Conservation (phyloP, 1,139 yeast species). For the Wickerhamomyces sp. region DNA sequence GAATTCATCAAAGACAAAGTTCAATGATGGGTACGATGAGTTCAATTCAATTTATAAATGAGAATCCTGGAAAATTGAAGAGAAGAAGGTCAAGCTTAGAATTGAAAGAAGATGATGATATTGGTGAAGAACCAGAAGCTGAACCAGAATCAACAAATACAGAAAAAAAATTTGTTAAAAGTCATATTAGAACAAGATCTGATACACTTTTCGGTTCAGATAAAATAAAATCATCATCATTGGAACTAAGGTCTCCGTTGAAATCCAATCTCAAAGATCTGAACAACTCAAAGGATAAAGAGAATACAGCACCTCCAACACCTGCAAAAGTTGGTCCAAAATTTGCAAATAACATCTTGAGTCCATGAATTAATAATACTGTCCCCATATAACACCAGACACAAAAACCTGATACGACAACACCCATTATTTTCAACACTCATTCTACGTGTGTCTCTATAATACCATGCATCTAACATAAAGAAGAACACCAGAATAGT, state of each 20-base stretch:
- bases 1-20: conserved; percentile 6
- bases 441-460: no score
- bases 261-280: background rate
- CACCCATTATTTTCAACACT: no score
- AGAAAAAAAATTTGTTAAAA: background rate
- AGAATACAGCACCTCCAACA: background rate
- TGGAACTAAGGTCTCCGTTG: conserved; percentile 1
- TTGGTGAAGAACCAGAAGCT: conserved; percentile 3
- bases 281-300: background rate
- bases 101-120: background rate
- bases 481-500: no score
- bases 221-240: background rate
- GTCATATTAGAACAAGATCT: conserved; percentile 14
- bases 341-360: conserved; percentile 24
- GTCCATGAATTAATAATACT: no score
- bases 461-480: no score
- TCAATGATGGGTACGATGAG: conserved; percentile 24
- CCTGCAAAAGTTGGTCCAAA: conserved; percentile 16
- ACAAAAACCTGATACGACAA: no score
- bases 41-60: conserved; percentile 22
- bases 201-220: conserved; percentile 7
- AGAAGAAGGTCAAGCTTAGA: conserved; percentile 16
- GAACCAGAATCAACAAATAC: conserved; percentile 2
- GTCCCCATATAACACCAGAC: no score
- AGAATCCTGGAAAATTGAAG: conserved; percentile 20